phyloP scores from a whole-genome alignment of 2,329 filamentous ascomycete genomes.

The Fusarium acutatum region DNA sequence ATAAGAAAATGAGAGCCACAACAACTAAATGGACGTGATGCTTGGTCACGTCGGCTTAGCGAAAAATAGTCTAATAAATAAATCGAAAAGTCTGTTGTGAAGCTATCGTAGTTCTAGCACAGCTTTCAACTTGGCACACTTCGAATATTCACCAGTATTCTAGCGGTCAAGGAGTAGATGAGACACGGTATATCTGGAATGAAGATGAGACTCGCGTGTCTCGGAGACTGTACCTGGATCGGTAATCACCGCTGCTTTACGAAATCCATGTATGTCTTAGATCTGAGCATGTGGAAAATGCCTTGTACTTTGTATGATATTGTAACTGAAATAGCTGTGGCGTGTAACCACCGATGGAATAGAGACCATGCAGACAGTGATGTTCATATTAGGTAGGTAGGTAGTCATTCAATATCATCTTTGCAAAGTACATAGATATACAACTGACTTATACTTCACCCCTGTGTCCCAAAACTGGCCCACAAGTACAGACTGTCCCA shows the following conservation, averaged over 20 bases:
- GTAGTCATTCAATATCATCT: neutral
- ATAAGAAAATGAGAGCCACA: neutral
- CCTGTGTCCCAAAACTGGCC: neutral
- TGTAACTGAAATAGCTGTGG: neutral
- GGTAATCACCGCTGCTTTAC: neutral
- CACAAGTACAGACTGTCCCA: neutral
- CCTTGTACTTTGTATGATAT: neutral
- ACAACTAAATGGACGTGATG: neutral
- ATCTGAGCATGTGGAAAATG: neutral
- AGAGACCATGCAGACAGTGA: neutral
- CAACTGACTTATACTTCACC: neutral
- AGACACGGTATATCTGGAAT: constrained; percentile 9
- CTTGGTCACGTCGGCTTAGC: neutral
- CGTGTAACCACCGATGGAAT: neutral
- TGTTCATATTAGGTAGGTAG: neutral
- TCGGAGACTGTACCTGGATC: neutral
- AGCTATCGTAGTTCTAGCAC: neutral
- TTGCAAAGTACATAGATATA: constrained; percentile 14
- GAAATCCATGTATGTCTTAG: neutral
- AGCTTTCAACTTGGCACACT: neutral
- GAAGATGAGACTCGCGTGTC: constrained; percentile 25
- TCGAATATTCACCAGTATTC: neutral
- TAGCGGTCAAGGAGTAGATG: constrained; percentile 1
- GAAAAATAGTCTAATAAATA: neutral
- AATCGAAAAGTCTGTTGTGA: neutral